Percentiles rank a stretch among this genome's conserved stretches.
These are phyloP conservation scores for Psophocarpus tetragonolobus DNA, from an alignment of 306 rosid genomes.

Conservation along the genomic window DNA sequence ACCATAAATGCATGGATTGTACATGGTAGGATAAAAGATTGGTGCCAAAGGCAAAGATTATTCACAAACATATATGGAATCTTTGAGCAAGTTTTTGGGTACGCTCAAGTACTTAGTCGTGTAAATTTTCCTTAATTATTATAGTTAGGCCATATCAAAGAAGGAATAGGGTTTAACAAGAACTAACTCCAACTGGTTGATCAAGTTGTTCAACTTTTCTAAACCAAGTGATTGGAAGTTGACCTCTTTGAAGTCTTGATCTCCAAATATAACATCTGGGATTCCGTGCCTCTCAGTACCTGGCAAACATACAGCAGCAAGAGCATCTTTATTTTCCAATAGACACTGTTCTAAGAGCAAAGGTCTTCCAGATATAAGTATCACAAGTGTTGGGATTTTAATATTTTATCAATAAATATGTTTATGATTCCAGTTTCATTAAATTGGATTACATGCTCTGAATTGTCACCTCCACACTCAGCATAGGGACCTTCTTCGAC, in stretches of 20 bases:
- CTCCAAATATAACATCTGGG: conserved; percentile 74
- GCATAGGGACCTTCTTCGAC: conserved; percentile 82
- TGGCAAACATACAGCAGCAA: conserved; percentile 87
- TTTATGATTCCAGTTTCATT: conserved; percentile 54
- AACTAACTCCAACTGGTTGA: conserved; percentile 36
- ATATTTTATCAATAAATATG: conserved; percentile 59
- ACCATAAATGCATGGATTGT: background rate
- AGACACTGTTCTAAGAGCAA: conserved; percentile 56
- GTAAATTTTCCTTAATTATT: conserved; percentile 21
- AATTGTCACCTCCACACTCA: conserved; percentile 65
- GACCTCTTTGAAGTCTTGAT: conserved; percentile 67
- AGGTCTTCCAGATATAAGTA: conserved; percentile 85
- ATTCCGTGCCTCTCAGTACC: conserved; percentile 82
- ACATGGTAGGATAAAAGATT: background rate
- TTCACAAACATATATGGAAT: background rate
- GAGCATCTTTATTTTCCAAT: conserved; percentile 63
- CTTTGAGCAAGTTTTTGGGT: background rate
- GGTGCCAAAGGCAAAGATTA: background rate
- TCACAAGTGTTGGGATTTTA: conserved; percentile 72
- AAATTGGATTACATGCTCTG: conserved; percentile 58
- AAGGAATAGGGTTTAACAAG: conserved; percentile 63
- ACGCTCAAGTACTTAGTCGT: background rate
- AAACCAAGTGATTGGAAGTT: conserved; percentile 80
- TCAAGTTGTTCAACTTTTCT: conserved; percentile 53
- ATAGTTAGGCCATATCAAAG: conserved; percentile 57